Conservation (phyloP, 1,284 basidiomycete genomes). For the Tremellales sp. region DNA sequence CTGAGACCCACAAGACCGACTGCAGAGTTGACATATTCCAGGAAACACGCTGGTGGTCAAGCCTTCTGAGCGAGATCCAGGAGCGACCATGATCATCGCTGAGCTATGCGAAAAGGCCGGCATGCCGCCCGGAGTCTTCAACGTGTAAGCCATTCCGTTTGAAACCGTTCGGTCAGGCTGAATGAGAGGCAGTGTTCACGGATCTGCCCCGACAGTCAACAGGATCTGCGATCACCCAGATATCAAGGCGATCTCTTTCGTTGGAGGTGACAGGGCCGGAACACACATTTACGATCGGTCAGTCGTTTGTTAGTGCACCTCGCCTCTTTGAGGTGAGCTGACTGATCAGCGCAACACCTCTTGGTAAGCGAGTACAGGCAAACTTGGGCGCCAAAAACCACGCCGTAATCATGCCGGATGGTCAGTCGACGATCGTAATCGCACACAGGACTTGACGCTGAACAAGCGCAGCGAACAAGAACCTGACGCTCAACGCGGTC, state of each 20-base stretch:
- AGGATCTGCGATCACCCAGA: conserved; percentile 86
- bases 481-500: conserved; percentile 87
- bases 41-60: conserved; percentile 94
- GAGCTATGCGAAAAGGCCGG: conserved; percentile 80
- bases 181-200: conserved; percentile 63
- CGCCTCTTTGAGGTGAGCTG: no score
- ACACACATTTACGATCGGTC: conserved; percentile 88
- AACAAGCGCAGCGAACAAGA: conserved; percentile 87
- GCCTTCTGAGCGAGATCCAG: conserved; percentile 93
- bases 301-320: conserved; percentile 15
- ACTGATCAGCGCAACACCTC: conserved; percentile 21
- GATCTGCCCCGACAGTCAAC: conserved; percentile 83
- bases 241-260: conserved; percentile 94
- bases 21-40: conserved; percentile 62
- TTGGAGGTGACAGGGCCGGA: conserved; percentile 92
- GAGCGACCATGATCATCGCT: conserved; percentile 95
- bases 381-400: conserved; percentile 98
- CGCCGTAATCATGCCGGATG: conserved; percentile 90
- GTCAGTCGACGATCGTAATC: conserved; percentile 47
- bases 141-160: conserved; percentile 53
- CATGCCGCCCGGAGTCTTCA: conserved; percentile 67
- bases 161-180: not conserved
- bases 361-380: conserved; percentile 84
- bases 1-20: conserved; percentile 35
- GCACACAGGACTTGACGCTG: conserved; percentile 1